These are phyloP conservation scores for Austropuccinia psidii DNA, from an alignment of 1,284 basidiomycete genomes.

Conservation along the genomic window DNA sequence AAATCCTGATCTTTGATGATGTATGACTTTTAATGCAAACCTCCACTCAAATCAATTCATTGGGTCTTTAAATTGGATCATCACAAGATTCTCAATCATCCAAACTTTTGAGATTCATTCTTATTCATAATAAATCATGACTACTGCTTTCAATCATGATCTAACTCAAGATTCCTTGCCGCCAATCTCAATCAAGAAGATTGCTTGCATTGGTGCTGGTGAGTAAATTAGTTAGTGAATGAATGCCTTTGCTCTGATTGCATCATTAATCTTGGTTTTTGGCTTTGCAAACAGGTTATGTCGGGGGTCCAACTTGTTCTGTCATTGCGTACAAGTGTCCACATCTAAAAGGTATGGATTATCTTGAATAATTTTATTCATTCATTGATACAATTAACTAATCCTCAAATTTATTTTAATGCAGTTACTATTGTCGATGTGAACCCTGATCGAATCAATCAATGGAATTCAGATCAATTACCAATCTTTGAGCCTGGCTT, in stretches of 20 bases:
- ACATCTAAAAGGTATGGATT: constrained; percentile 54
- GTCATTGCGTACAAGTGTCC: constrained; percentile 74
- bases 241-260: too few relatives aligned
- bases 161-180: not conserved
- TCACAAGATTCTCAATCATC: too few relatives aligned
- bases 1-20: too few relatives aligned
- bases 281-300: constrained; percentile 30
- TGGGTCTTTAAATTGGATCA: too few relatives aligned
- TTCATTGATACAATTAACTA: not conserved
- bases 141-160: too few relatives aligned
- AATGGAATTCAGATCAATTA: constrained; percentile 66
- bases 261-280: too few relatives aligned
- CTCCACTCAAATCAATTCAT: too few relatives aligned
- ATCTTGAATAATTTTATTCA: not conserved
- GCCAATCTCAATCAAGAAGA: constrained; percentile 42
- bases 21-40: too few relatives aligned
- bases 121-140: too few relatives aligned
- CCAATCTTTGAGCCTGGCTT: constrained; percentile 98
- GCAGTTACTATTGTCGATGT: constrained; percentile 95
- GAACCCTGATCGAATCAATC: constrained; percentile 86
- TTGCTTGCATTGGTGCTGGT: constrained; percentile 70
- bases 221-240: constrained; percentile 65
- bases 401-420: constrained; percentile 36
- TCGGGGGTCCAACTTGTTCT: constrained; percentile 57
- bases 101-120: too few relatives aligned